phyloP scores from a whole-genome alignment of 2,329 filamentous ascomycete species.

The Cercospora zeae-maydis region DNA sequence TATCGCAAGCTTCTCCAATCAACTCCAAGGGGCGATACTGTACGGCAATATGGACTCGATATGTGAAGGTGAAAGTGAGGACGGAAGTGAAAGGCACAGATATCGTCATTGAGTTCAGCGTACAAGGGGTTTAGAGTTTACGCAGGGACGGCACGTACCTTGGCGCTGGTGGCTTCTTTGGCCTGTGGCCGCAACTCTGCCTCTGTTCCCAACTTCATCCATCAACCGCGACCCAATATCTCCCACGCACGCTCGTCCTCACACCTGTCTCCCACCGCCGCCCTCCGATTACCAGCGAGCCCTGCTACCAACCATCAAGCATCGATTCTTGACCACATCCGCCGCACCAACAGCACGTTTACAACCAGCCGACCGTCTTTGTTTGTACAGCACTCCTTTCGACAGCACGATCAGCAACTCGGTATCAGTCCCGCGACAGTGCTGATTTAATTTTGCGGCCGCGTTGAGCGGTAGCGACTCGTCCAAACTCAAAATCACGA shows the following conservation, averaged over 20 bases:
- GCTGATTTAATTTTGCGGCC: neutral
- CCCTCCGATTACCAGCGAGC: neutral
- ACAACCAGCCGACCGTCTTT: neutral
- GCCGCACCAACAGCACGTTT: neutral
- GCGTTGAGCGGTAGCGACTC: neutral
- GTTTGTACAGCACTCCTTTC: neutral
- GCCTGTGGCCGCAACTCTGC: neutral
- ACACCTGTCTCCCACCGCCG: neutral
- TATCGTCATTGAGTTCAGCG: neutral
- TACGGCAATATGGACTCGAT: neutral
- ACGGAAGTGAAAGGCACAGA: neutral
- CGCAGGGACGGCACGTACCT: constrained; percentile 2
- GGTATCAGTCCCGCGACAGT: neutral
- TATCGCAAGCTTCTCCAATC: neutral
- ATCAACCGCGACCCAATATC: neutral
- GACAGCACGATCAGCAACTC: neutral
- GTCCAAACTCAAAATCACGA: neutral
- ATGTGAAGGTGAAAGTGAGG: neutral
- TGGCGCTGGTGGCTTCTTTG: neutral
- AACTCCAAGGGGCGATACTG: rapidly evolving
- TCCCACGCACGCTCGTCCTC: neutral
- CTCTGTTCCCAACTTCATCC: neutral
- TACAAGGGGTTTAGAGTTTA: neutral
- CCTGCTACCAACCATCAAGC: neutral
- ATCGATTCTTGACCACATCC: neutral